Conservation (phyloP, 2,329 filamentous ascomycete species). For the Knoxdaviesia proteae region DNA sequence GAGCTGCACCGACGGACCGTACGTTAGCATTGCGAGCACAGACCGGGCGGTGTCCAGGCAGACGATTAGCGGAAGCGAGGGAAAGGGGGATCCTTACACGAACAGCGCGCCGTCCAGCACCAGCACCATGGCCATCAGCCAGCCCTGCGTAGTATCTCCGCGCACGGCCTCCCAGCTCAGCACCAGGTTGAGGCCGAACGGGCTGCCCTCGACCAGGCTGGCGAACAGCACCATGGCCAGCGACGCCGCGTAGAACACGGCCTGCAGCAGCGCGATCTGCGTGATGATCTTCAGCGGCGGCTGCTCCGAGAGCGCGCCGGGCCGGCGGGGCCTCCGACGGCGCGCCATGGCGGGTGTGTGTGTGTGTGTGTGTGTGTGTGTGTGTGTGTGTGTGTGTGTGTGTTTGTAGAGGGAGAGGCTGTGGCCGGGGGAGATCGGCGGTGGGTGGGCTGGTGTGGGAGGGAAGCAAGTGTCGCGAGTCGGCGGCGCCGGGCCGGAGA, state of each 20-base stretch:
- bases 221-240: conserved; percentile 35
- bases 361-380: neutral
- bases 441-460: neutral
- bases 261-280: conserved; percentile 37
- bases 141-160: conserved; percentile 41
- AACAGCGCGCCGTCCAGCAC: conserved; percentile 32
- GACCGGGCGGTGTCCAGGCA: neutral
- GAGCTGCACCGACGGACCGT: conserved; percentile 30
- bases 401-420: neutral
- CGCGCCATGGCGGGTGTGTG: conserved; percentile 24
- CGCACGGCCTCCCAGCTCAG: conserved; percentile 37
- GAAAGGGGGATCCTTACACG: conserved; percentile 16
- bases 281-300: conserved; percentile 36
- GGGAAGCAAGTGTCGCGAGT: neutral
- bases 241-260: conserved; percentile 30
- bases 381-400: neutral
- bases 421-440: neutral
- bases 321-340: conserved; percentile 33
- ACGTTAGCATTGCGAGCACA: conserved; percentile 2
- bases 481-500: no score
- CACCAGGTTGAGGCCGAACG: conserved; percentile 30
- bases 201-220: conserved; percentile 32
- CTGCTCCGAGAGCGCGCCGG: conserved; percentile 39
- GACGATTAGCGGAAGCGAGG: neutral
- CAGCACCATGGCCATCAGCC: conserved; percentile 37